These are phyloP conservation scores for Serpula lacrymans DNA, from an alignment of 768 basidiomycete species.

Conservation along the genomic window DNA sequence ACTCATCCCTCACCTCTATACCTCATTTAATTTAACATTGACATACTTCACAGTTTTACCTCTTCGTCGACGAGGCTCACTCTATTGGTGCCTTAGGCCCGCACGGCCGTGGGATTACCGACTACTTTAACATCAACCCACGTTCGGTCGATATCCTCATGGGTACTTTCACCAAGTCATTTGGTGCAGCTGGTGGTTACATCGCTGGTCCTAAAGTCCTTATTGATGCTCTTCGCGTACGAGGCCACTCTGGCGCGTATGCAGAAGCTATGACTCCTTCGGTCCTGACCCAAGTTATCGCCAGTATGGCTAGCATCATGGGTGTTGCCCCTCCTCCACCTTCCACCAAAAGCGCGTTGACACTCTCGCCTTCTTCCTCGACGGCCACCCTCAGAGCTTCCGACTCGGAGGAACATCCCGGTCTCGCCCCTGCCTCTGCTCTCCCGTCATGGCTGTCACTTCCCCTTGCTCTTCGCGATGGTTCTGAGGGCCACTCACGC, in stretches of 20 bases:
- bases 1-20: neutral
- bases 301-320: constrained; percentile 97
- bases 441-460: constrained; percentile 81
- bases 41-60: constrained; percentile 66
- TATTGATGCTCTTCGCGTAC: constrained; percentile 77
- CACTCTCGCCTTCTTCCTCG: constrained; percentile 32
- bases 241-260: constrained; percentile 79
- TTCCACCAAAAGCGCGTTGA: constrained; percentile 27
- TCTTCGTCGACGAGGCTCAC: constrained; percentile 96
- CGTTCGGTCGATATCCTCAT: constrained; percentile 86
- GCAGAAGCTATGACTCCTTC: constrained; percentile 90
- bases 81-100: constrained; percentile 96
- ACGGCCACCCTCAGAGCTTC: constrained; percentile 22
- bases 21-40: constrained; percentile 2
- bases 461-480: constrained; percentile 69
- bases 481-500: constrained; percentile 78
- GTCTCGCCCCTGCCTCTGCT: constrained; percentile 60
- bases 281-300: constrained; percentile 85
- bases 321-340: constrained; percentile 52
- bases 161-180: constrained; percentile 98
- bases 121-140: constrained; percentile 89
- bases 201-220: constrained; percentile 80
- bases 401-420: constrained; percentile 55
- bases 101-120: constrained; percentile 89
- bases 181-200: constrained; percentile 93